phyloP scores from a whole-genome alignment of 192 early-diverging fungal species.

The Entophlyctis helioformis region DNA sequence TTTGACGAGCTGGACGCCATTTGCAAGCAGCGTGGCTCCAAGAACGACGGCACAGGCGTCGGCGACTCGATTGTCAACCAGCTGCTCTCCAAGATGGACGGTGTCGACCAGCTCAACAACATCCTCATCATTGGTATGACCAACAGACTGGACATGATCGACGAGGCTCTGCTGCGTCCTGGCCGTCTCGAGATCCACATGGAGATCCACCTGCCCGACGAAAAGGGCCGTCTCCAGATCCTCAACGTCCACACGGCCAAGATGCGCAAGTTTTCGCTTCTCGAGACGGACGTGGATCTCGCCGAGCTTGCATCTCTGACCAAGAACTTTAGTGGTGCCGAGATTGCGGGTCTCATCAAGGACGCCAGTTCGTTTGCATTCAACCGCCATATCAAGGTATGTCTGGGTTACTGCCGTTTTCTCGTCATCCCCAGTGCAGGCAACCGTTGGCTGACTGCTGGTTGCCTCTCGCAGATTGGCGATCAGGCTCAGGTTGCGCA shows the following conservation, averaged over 20 bases:
- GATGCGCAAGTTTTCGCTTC: constrained; percentile 69
- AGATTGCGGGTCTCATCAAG: constrained; percentile 83
- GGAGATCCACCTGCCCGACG: constrained; percentile 92
- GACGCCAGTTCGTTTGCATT: constrained; percentile 91
- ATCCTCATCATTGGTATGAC: constrained; percentile 99
- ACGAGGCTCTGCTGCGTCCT: constrained; percentile 91
- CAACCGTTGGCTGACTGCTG: too few species aligned
- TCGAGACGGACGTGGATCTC: constrained; percentile 73
- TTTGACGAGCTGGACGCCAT: constrained; percentile 99
- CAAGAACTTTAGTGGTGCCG: constrained; percentile 96
- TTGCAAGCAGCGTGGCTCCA: constrained; percentile 92
- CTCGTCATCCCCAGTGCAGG: too few species aligned
- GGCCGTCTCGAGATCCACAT: constrained; percentile 94
- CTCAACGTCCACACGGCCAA: constrained; percentile 88
- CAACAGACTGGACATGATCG: constrained; percentile 94
- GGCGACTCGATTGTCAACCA: constrained; percentile 98
- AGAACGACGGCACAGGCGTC: constrained; percentile 84
- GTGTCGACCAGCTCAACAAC: constrained; percentile 97
- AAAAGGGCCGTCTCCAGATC: constrained; percentile 83
- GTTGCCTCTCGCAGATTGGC: too few species aligned
- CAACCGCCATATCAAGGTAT: constrained; percentile 81
- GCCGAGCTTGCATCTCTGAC: constrained; percentile 73
- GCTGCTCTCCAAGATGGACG: constrained; percentile 96
- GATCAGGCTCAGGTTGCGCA: constrained; percentile 63
- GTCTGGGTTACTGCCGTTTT: too few species aligned